Conservation (phyloP, 2,329 filamentous ascomycete species). For the Xylariaceae sp. region DNA sequence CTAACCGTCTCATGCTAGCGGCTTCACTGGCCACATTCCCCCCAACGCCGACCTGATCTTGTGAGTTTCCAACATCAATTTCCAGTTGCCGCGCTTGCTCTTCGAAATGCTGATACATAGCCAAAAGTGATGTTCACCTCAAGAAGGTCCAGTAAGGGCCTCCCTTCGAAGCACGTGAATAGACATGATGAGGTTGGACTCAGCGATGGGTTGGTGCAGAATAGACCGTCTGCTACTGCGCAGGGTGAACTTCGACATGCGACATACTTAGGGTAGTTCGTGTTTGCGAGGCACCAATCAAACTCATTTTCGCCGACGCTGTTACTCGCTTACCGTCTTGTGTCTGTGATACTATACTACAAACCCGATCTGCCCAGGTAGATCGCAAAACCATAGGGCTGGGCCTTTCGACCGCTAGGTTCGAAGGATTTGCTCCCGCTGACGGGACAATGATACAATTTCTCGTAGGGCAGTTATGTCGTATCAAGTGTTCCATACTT, state of each 20-base stretch:
- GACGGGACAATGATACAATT: too few relatives aligned
- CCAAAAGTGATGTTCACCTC: conserved; percentile 22
- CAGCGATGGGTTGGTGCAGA: too few relatives aligned
- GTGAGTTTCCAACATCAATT: conserved; percentile 16
- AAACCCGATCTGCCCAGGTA: neutral
- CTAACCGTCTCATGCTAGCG: conserved; percentile 5
- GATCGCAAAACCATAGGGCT: neutral
- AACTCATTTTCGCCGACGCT: neutral
- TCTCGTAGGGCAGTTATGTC: too few relatives aligned
- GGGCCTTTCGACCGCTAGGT: neutral
- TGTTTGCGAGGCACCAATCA: neutral
- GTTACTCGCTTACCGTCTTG: neutral
- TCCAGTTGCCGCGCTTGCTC: too few relatives aligned
- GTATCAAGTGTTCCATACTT: neutral
- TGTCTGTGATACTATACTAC: neutral
- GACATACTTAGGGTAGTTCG: neutral
- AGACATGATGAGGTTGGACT: too few relatives aligned
- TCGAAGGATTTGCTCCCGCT: too few relatives aligned
- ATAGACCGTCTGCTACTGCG: too few relatives aligned
- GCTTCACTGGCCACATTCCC: conserved; percentile 18
- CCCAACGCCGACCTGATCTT: conserved; percentile 30
- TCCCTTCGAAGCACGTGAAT: too few relatives aligned
- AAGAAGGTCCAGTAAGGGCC: conserved; percentile 21
- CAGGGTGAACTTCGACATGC: too few relatives aligned
- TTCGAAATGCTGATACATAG: neutral